Evolutionary conservation across 345 rosid species (phyloP), one percentile per base, ranked within the genome.

Genomic region (Melaleuca quinquenervia): DNA sequence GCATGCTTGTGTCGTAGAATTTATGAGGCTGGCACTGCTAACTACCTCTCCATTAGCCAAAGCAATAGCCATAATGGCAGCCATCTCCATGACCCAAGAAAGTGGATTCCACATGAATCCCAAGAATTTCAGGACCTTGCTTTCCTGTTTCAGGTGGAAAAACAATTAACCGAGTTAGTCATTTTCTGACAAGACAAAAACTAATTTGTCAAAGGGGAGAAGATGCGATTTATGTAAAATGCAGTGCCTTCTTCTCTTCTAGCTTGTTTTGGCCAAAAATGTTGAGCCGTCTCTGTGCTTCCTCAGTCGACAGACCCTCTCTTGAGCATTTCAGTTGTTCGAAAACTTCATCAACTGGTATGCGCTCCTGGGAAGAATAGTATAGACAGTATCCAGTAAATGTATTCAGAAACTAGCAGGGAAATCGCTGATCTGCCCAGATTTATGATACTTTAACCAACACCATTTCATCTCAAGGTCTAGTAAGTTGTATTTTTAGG

Each of bases 41-140:
- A 26, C 60, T 91, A 95, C 98, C 85, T 93, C 95, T 89, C 98
- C 98, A 85, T 95, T 95, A 84, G 97, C 98, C 88, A 95, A 87
- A 48, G 84, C 94, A 51, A 95, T 95, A 74, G 98, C 98, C 98
- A 95, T 94, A n/a, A 95, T 87, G 62, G 98, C 98, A 82, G 98
- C 98, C 29, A 90, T 80, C 92, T 95, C 98, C 97, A 95, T 95
- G 85, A 95, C 98, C 98, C 98, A 95, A 7, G 98, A 95, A 56
- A 94, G 98, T 3, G 98, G 96, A 84, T 95, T 95, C 98, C 98
- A 95, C 97, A 95, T 95, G 90, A 95, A 95, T 29, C 98, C 96
- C 88, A 95, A 89, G 88, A 95, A 95, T 85, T 93, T 95, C 86
- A 94, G 87, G 82, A 95, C 0, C 91, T 95, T 95, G 90, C 87